These are phyloP conservation scores for Ganoderma leucocontextum DNA, from an alignment of 1,284 basidiomycete genomes.

Conservation along the genomic window DNA sequence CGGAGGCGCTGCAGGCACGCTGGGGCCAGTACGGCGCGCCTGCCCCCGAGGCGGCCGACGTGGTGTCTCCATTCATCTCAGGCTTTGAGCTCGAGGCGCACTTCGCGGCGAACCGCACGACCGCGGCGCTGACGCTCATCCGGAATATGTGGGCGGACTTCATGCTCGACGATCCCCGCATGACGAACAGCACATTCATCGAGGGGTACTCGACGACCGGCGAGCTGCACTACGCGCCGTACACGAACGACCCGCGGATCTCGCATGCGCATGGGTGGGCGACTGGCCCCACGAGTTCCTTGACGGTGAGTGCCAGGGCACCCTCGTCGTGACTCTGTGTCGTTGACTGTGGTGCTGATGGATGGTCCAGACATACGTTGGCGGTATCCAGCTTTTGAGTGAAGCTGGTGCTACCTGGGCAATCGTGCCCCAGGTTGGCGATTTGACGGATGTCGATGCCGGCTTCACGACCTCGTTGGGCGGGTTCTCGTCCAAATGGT, in stretches of 20 bases:
- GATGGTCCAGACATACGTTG: conserved; percentile 21
- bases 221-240: conserved; percentile 32
- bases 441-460: conserved; percentile 26
- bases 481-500: conserved; percentile 28
- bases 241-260: conserved; percentile 32
- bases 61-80: conserved; percentile 29
- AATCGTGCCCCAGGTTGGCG: conserved; percentile 26
- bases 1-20: conserved; percentile 23
- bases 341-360: background rate
- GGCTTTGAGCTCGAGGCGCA: conserved; percentile 33
- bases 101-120: conserved; percentile 29
- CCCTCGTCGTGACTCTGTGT: background rate
- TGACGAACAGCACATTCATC: conserved; percentile 35
- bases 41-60: conserved; percentile 31
- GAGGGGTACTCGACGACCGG: conserved; percentile 31
- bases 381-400: conserved; percentile 31
- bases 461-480: conserved; percentile 29
- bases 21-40: conserved; percentile 31
- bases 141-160: conserved; percentile 33
- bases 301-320: conserved; percentile 16
- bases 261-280: conserved; percentile 33
- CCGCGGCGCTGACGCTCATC: conserved; percentile 27
- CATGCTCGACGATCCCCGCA: conserved; percentile 34
- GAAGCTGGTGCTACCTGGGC: conserved; percentile 28
- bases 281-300: conserved; percentile 30